A percentile compares a stretch with the other conserved stretches of the same genome.
phyloP scores from a whole-genome alignment of 345 rosid genomes.

The Acer campestre region DNA sequence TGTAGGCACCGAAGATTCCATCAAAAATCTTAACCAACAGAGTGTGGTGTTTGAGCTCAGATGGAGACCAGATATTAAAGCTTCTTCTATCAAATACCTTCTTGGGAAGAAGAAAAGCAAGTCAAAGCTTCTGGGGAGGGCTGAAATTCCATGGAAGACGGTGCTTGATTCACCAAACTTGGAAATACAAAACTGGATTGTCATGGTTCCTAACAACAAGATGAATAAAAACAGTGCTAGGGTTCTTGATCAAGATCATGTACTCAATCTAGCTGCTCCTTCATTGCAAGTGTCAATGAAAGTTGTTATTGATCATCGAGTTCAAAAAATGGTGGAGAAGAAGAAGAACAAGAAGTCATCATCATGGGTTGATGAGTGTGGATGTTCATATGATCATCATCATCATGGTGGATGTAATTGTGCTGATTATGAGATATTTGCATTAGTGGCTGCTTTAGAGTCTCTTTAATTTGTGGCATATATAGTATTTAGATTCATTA shows the following conservation, averaged over 20 bases:
- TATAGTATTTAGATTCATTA: too few species aligned
- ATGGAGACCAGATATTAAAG: conserved; percentile 32
- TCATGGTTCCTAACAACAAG: conserved; percentile 20
- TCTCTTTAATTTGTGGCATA: conserved; percentile 20
- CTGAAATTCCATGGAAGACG: conserved; percentile 50
- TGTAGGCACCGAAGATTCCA: conserved; percentile 51
- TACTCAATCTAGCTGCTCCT: conserved; percentile 39
- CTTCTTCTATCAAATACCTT: conserved; percentile 11
- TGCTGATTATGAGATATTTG: conserved; percentile 47
- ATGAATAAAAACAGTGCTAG: background rate
- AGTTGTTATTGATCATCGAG: conserved; percentile 4
- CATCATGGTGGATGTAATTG: conserved; percentile 22
- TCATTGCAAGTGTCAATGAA: conserved; percentile 46
- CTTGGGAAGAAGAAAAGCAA: conserved; percentile 42
- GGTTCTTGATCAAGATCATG: conserved; percentile 19
- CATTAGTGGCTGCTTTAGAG: conserved; percentile 47
- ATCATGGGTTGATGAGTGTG: conserved; percentile 27
- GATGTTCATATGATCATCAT: conserved; percentile 20
- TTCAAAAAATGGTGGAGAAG: conserved; percentile 7
- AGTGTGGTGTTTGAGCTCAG: conserved; percentile 63
- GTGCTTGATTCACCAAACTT: conserved; percentile 49
- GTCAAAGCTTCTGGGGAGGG: conserved; percentile 62
- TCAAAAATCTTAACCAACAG: conserved; percentile 45
- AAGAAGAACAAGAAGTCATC: conserved; percentile 16
- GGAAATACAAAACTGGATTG: conserved; percentile 55